A percentile compares a stretch with the other conserved stretches of the same genome.
Evolutionary conservation across 345 rosid species (phyloP).

Genomic region (Combretum micranthum): DNA sequence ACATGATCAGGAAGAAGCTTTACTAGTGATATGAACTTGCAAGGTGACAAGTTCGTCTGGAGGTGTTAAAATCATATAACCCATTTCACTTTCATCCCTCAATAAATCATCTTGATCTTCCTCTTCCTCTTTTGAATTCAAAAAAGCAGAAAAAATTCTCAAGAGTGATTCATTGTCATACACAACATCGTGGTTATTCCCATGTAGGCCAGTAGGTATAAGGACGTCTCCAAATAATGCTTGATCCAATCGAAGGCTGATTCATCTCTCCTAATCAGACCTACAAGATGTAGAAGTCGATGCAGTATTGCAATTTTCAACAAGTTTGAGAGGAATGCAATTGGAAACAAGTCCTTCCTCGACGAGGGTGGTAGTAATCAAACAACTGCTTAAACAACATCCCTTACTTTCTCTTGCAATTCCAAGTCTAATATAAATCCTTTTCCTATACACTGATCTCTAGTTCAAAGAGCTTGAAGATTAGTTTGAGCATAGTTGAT

Average conservation of each 20-base stretch:
- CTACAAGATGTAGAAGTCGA: slow-evolving; percentile 26
- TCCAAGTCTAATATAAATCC: slow-evolving; percentile 50
- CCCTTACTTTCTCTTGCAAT: slow-evolving; percentile 55
- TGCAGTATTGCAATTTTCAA: slow-evolving; percentile 57
- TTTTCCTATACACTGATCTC: slow-evolving; percentile 49
- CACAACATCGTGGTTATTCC: neutral
- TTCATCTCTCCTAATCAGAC: neutral
- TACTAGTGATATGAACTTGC: neutral
- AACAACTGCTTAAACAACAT: slow-evolving; percentile 58
- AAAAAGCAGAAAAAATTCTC: neutral
- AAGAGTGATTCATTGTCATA: neutral
- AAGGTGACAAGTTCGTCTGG: neutral
- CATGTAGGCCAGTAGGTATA: neutral
- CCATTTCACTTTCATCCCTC: too few relatives aligned
- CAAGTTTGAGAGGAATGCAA: slow-evolving; percentile 74
- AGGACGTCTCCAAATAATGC: neutral
- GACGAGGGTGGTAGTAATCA: slow-evolving; percentile 70
- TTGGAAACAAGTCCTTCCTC: slow-evolving; percentile 69
- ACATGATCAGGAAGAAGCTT: neutral
- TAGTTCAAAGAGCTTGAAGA: slow-evolving; percentile 47
- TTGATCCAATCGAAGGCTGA: neutral
- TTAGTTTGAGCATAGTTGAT: slow-evolving; percentile 64
- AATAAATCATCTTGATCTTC: too few relatives aligned
- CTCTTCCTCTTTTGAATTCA: too few relatives aligned
- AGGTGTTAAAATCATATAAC: neutral